These are phyloP conservation scores for Alternaria metachromatica DNA, from an alignment of 2,329 filamentous ascomycete species.

Conservation along the genomic window DNA sequence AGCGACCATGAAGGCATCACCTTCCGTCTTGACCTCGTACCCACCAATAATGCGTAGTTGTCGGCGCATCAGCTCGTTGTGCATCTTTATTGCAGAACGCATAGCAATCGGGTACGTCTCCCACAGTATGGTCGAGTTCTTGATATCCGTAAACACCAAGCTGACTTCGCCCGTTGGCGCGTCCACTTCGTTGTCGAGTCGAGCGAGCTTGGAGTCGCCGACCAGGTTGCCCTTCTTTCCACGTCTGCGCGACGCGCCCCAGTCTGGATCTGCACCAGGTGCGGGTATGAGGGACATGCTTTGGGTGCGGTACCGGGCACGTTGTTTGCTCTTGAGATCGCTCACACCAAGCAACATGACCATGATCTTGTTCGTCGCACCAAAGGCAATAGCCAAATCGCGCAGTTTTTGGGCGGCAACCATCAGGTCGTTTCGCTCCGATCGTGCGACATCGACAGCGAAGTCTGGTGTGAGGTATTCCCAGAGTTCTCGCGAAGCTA, in stretches of 20 bases:
- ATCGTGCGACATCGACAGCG: constrained; percentile 87
- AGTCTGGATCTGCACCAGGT: constrained; percentile 75
- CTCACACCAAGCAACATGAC: constrained; percentile 97
- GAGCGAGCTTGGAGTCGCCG: constrained; percentile 85
- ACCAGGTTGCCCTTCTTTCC: constrained; percentile 66
- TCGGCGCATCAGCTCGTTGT: constrained; percentile 95
- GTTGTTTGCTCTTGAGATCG: constrained; percentile 85
- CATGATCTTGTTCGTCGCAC: constrained; percentile 94
- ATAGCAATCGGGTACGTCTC: constrained; percentile 94
- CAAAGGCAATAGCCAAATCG: constrained; percentile 94
- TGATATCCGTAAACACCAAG: constrained; percentile 98
- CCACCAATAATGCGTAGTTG: constrained; percentile 93
- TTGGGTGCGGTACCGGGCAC: constrained; percentile 75
- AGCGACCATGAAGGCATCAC: constrained; percentile 98
- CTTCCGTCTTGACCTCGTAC: constrained; percentile 99
- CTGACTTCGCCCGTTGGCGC: constrained; percentile 89
- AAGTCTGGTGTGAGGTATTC: constrained; percentile 90
- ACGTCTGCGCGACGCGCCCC: constrained; percentile 64
- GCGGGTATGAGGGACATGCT: constrained; percentile 82
- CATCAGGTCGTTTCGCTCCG: constrained; percentile 90
- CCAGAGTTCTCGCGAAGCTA: constrained; percentile 94
- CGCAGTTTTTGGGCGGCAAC: constrained; percentile 91
- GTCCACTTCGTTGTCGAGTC: constrained; percentile 88
- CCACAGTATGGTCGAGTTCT: constrained; percentile 96
- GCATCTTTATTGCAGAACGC: constrained; percentile 94